phyloP scores from a whole-genome alignment of 257 asterid genomes.

The Nicotiana otophora region DNA sequence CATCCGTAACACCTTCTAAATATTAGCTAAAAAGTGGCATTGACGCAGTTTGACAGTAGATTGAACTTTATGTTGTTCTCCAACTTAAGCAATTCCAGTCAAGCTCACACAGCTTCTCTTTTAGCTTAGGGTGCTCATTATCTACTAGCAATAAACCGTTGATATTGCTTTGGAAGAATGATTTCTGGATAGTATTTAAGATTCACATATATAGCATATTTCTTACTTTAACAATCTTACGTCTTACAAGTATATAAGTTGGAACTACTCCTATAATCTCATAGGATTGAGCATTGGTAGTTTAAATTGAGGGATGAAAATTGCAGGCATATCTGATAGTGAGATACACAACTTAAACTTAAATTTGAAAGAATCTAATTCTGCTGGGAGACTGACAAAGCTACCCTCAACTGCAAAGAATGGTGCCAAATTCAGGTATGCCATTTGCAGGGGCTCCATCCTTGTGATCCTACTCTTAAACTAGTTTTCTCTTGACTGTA shows the following conservation, averaged over 20 bases:
- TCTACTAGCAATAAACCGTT: neutral
- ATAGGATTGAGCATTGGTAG: neutral
- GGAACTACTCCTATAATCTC: neutral
- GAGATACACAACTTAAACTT: constrained; percentile 50
- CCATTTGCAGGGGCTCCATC: constrained; percentile 13
- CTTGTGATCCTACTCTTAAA: neutral
- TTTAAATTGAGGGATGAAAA: constrained; percentile 15
- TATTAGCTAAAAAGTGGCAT: neutral
- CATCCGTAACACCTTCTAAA: neutral
- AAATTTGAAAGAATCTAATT: constrained; percentile 41
- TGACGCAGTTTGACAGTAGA: neutral
- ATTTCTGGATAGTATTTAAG: neutral
- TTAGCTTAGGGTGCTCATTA: neutral
- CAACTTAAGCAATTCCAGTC: neutral
- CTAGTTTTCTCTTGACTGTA: constrained; percentile 11
- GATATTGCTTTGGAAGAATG: neutral
- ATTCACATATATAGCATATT: neutral
- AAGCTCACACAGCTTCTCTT: neutral
- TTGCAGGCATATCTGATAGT: constrained; percentile 56
- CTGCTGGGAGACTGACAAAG: constrained; percentile 47
- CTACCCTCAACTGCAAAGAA: constrained; percentile 52
- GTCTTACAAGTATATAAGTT: neutral
- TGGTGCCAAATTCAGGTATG: constrained; percentile 75
- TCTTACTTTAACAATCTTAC: neutral
- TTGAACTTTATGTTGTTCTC: neutral